Conservation (phyloP, 805 yeast genomes). For the Starmerella sirachaensis region DNA sequence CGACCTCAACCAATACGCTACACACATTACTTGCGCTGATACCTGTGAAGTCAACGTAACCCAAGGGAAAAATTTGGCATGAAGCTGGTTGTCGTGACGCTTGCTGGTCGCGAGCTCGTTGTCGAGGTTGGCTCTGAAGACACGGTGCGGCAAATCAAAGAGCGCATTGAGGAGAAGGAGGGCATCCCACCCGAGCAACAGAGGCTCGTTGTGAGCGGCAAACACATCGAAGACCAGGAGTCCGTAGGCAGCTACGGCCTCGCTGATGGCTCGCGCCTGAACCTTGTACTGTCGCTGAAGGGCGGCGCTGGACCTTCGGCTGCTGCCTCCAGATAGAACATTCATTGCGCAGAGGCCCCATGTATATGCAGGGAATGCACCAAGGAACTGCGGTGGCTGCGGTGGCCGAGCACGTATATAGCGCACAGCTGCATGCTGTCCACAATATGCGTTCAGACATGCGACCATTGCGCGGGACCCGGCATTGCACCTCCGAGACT, state of each 20-base stretch:
- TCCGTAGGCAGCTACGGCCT: conserved; percentile 64
- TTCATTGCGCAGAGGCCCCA: too few relatives aligned
- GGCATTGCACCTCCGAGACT: too few relatives aligned
- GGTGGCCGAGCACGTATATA: too few relatives aligned
- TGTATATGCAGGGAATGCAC: too few relatives aligned
- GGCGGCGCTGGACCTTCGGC: too few relatives aligned
- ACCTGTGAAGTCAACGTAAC: background rate
- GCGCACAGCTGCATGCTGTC: too few relatives aligned
- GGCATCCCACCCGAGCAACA: conserved; percentile 97
- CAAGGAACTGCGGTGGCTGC: too few relatives aligned
- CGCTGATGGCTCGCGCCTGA: conserved; percentile 75
- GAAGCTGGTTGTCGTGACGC: conserved; percentile 20
- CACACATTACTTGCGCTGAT: background rate
- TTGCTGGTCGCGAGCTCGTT: conserved; percentile 24
- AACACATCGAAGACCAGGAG: conserved; percentile 75
- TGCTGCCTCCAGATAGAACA: too few relatives aligned
- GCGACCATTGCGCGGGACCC: too few relatives aligned
- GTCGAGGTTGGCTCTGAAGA: conserved; percentile 27
- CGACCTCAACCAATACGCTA: too few relatives aligned
- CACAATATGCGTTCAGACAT: too few relatives aligned
- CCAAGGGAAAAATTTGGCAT: conserved; percentile 1
- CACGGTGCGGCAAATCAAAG: conserved; percentile 61
- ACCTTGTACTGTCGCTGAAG: conserved; percentile 80
- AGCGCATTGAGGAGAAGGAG: conserved; percentile 86
- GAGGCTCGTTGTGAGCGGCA: conserved; percentile 77